A percentile compares a stretch with the other conserved stretches of the same genome.
Conservation (phyloP, 192 early-diverging fungal species). For the Fimicolochytrium jonesii region DNA sequence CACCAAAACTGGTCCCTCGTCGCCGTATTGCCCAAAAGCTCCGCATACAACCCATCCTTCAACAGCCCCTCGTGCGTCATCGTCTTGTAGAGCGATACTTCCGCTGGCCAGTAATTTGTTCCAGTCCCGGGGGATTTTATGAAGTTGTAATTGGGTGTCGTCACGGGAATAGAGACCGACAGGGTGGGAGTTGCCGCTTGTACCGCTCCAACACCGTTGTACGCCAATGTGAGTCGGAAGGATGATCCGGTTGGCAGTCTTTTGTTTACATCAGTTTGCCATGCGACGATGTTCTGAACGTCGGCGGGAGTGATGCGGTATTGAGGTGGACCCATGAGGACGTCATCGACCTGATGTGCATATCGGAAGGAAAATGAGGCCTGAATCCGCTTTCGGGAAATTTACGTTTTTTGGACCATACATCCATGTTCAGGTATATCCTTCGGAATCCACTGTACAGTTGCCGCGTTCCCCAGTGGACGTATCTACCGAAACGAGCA, state of each 20-base stretch:
- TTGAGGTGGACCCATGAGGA: neutral
- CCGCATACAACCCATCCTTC: conserved; percentile 30
- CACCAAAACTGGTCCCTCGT: conserved; percentile 29
- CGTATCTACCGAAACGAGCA: no score
- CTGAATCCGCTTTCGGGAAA: no score
- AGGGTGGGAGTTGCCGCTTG: neutral
- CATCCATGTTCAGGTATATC: conserved; percentile 43
- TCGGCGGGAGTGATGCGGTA: conserved; percentile 30
- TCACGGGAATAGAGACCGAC: conserved; percentile 12
- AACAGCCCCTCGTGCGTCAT: neutral
- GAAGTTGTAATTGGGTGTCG: conserved; percentile 10
- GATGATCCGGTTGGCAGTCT: conserved; percentile 36
- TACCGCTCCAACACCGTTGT: conserved; percentile 44
- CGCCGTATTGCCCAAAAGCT: conserved; percentile 8
- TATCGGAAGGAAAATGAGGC: no score
- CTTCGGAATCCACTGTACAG: conserved; percentile 43
- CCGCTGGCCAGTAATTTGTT: conserved; percentile 32
- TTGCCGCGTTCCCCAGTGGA: conserved; percentile 43
- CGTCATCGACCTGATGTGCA: conserved; percentile 26
- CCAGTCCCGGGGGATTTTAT: conserved; percentile 40
- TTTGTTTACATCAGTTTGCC: conserved; percentile 36
- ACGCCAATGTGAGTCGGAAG: conserved; percentile 32
- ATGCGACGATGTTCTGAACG: conserved; percentile 27
- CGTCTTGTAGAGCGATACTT: neutral
- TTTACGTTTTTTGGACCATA: no score